Base-by-base conservation (phyloP, 2,329 filamentous ascomycete genomes). In the Graphiopsis chlorocephala region DNA sequence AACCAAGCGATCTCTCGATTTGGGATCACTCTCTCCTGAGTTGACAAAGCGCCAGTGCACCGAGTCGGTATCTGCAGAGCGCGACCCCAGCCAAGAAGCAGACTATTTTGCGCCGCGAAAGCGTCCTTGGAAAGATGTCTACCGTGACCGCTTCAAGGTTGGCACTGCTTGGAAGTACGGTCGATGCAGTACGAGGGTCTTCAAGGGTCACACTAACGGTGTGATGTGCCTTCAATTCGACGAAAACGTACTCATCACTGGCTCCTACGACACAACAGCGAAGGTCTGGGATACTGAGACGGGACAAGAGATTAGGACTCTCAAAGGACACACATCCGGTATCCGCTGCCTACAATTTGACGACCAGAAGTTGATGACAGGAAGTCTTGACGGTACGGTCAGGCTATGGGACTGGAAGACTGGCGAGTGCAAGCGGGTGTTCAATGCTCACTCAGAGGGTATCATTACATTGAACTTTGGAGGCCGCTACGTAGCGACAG, bases 91-190 rank as follows among this genome's bases (percentile, higher is more conserved):
- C 33, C 64, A 65, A 23, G 67, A 65, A 17, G 65, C 64, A 10
- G 68, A 68, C 8, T 84, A 83, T 68, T 83, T 84, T 71, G 81
- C 82, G 66, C 81, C 81, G 15, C 77, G 79, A 25, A 79, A 80
- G 67, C 79, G 92, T 31, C 93, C 90, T 0, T 99, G 95, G 95
- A 99, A 99, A 78, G 93, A 96, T 67, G 92, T 99, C 1, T 99
- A 99, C 81, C 91, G 92, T 68, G 94, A 97, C 76, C 87, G 92
- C 17, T 98, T 94, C 83, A 95, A 94, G 76, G 93, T 99, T 56
- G 94, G 95, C 60, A 95, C 90, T 66, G 98, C 98, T 76, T 99
- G 95, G 95, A 96, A 97, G 76, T 93, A 96, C 68, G 94, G 95
- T 4, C 88, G 94, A 42, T 98, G 90, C 79, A 89, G 89, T 7